Conservation (phyloP, 805 yeast species). For the Cyberlindnera euphorbiiphila region DNA sequence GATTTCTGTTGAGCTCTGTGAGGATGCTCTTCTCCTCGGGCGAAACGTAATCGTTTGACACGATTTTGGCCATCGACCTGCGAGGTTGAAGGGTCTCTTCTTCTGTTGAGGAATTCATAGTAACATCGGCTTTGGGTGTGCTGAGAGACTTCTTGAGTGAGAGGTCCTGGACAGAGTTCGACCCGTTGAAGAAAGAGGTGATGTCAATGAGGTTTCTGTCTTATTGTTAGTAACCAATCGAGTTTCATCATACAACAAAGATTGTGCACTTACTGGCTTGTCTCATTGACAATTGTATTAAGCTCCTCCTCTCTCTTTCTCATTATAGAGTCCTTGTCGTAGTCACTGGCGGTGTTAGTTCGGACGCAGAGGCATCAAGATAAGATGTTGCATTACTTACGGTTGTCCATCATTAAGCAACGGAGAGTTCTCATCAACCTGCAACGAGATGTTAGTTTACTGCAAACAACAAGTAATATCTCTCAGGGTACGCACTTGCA, state of each 20-base stretch:
- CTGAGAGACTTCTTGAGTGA: conserved; percentile 16
- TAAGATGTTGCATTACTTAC: no score
- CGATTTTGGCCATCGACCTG: conserved; percentile 11
- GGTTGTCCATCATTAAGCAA: conserved; percentile 20
- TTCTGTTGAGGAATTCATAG: neutral
- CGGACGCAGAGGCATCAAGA: neutral
- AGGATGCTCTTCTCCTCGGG: conserved; percentile 16
- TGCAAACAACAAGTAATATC: neutral
- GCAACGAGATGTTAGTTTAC: conserved; percentile 24
- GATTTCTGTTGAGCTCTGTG: conserved; percentile 13
- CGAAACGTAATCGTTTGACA: conserved; percentile 12
- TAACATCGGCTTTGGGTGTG: conserved; percentile 9
- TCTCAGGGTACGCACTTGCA: conserved; percentile 30
- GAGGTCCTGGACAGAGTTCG: conserved; percentile 13
- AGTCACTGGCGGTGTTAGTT: conserved; percentile 9
- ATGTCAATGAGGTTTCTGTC: conserved; percentile 22
- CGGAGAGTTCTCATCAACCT: conserved; percentile 37
- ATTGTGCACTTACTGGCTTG: conserved; percentile 26
- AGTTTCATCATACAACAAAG: no score
- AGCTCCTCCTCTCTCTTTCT: conserved; percentile 42
- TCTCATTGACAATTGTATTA: conserved; percentile 42
- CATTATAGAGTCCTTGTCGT: conserved; percentile 22
- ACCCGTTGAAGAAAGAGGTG: conserved; percentile 23
- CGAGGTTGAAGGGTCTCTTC: conserved; percentile 2
- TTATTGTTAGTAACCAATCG: conserved; percentile 7